These are phyloP conservation scores for Knoxdaviesia proteae DNA, from an alignment of 2,329 filamentous ascomycete genomes.

Conservation along the genomic window DNA sequence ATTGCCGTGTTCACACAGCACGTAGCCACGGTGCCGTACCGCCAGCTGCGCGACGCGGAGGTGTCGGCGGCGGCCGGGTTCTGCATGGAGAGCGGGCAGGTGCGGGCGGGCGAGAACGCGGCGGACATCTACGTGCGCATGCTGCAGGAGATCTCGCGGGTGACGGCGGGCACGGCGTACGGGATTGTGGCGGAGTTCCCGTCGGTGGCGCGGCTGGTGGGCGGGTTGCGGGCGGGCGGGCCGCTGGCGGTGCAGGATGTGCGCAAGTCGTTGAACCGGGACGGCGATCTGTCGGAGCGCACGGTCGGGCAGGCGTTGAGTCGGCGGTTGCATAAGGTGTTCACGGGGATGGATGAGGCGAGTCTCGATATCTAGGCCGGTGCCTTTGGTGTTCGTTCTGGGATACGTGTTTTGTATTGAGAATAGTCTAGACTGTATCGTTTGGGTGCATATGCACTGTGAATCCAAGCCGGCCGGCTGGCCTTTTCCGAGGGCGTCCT, in stretches of 20 bases:
- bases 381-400: too few species aligned
- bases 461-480: too few species aligned
- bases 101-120: conserved; percentile 44
- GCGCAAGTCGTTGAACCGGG: conserved; percentile 31
- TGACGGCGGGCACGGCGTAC: conserved; percentile 53
- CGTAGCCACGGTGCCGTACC: conserved; percentile 56
- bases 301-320: conserved; percentile 37
- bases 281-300: conserved; percentile 33
- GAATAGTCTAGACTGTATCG: too few species aligned
- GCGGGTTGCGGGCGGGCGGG: conserved; percentile 35
- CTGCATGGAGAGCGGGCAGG: conserved; percentile 63
- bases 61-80: conserved; percentile 38
- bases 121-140: conserved; percentile 52
- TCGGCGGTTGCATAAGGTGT: conserved; percentile 36
- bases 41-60: conserved; percentile 26
- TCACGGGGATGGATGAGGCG: conserved; percentile 31
- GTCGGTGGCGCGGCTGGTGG: conserved; percentile 34
- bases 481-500: background rate
- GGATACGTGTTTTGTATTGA: too few species aligned
- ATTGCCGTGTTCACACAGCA: conserved; percentile 57
- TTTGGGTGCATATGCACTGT: too few species aligned
- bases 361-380: conserved; percentile 29
- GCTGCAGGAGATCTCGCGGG: conserved; percentile 52
- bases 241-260: conserved; percentile 41
- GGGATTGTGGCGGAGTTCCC: conserved; percentile 43